Percentiles rank a stretch among this genome's conserved stretches.
These are phyloP conservation scores for Neoboletus subvelutipes DNA, from an alignment of 768 basidiomycete species.

Conservation along the genomic window DNA sequence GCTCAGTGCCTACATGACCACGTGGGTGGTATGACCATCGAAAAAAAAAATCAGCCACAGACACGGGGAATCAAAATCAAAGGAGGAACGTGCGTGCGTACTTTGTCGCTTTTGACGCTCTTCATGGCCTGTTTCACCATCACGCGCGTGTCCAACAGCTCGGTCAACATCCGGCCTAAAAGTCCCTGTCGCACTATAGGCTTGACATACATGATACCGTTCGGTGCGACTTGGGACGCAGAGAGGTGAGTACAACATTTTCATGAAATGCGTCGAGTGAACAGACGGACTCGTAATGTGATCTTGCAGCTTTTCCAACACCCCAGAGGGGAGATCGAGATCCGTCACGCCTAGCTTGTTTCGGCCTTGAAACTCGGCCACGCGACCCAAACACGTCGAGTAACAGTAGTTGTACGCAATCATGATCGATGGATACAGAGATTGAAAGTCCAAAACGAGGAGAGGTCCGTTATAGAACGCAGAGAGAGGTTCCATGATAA, in stretches of 20 bases:
- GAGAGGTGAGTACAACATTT: background rate
- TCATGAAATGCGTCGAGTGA: background rate
- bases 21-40: background rate
- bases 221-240: constrained; percentile 73
- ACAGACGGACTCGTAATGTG: constrained; percentile 66
- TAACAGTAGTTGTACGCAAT: constrained; percentile 98
- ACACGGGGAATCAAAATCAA: background rate
- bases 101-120: constrained; percentile 70
- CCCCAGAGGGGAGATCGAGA: constrained; percentile 62
- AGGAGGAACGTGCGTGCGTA: constrained; percentile 25
- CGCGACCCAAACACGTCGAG: constrained; percentile 92
- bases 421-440: constrained; percentile 96
- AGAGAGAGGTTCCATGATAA: constrained; percentile 93
- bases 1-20: constrained; percentile 56
- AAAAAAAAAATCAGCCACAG: background rate
- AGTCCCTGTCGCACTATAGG: constrained; percentile 79
- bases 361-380: constrained; percentile 81
- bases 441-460: constrained; percentile 94
- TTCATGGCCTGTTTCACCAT: constrained; percentile 99
- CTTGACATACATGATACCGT: constrained; percentile 94
- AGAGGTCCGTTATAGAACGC: constrained; percentile 93
- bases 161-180: constrained; percentile 86
- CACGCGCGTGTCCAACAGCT: constrained; percentile 90
- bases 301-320: constrained; percentile 67
- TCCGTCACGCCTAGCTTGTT: constrained; percentile 88